A percentile compares a stretch with the other conserved stretches of the same genome.
Evolutionary conservation across 1,284 basidiomycete genomes (phyloP).

Genomic region (Sporisorium exsertum): DNA sequence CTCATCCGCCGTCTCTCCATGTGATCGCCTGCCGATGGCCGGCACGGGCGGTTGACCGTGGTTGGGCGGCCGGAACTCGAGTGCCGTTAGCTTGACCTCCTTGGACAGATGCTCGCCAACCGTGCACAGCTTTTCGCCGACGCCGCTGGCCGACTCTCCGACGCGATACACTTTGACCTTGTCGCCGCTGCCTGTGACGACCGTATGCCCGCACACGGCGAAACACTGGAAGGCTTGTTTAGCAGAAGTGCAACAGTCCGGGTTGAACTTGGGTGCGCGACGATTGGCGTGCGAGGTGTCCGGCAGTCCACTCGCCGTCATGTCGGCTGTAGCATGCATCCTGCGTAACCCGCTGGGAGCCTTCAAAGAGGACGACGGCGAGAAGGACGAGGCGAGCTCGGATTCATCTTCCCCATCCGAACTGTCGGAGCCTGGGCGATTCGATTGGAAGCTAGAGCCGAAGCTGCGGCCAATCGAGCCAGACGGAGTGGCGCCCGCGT

Average conservation of each 20-base stretch:
- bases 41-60: constrained; percentile 27
- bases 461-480: constrained; percentile 26
- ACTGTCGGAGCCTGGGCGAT: constrained; percentile 28
- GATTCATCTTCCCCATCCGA: constrained; percentile 47
- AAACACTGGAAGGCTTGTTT: constrained; percentile 49
- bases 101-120: constrained; percentile 50
- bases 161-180: constrained; percentile 60
- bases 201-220: constrained; percentile 47
- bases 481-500: constrained; percentile 3
- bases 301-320: constrained; percentile 39
- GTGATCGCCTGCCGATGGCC: constrained; percentile 21
- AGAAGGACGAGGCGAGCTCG: constrained; percentile 15
- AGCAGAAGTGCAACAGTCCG: constrained; percentile 38
- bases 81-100: constrained; percentile 53
- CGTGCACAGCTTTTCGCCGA: constrained; percentile 52
- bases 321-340: constrained; percentile 29
- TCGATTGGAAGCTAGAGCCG: constrained; percentile 8
- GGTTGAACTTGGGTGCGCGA: constrained; percentile 43
- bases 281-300: constrained; percentile 52
- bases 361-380: constrained; percentile 32
- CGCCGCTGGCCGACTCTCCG: constrained; percentile 38
- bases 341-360: constrained; percentile 28
- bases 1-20: constrained; percentile 48
- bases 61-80: constrained; percentile 54
- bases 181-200: constrained; percentile 53